These are phyloP conservation scores for Rhizopus delemar DNA, from an alignment of 371 early-diverging fungal species.

Conservation along the genomic window DNA sequence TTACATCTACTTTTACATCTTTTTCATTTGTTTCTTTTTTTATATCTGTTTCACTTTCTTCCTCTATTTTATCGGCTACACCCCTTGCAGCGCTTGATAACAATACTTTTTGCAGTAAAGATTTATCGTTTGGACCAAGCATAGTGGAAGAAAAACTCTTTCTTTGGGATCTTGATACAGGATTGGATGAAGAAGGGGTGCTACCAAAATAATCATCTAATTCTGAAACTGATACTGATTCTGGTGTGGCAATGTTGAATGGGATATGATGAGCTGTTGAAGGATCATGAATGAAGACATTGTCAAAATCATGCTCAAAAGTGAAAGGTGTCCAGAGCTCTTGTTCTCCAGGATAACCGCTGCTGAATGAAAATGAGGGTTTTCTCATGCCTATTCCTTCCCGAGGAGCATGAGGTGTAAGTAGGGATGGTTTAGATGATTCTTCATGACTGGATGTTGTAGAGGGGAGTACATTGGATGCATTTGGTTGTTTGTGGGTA, in stretches of 20 bases:
- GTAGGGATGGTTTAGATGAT: not conserved
- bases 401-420: not conserved
- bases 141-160: conserved; percentile 27
- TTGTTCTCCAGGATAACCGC: conserved; percentile 34
- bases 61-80: conserved; percentile 24
- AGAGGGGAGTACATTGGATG: not conserved
- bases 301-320: conserved; percentile 53
- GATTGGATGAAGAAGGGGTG: conserved; percentile 4
- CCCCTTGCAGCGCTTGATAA: conserved; percentile 34
- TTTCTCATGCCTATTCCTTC: conserved; percentile 15
- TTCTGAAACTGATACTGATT: conserved; percentile 50
- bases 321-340: conserved; percentile 49
- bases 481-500: not conserved
- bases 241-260: conserved; percentile 48
- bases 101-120: conserved; percentile 41
- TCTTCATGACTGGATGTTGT: too few relatives aligned
- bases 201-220: conserved; percentile 46
- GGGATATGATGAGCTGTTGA: conserved; percentile 27
- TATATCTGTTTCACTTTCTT: not conserved
- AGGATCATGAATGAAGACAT: conserved; percentile 37
- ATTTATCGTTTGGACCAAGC: conserved; percentile 29
- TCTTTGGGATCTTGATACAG: conserved; percentile 9
- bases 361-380: conserved; percentile 28
- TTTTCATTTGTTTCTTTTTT: not conserved
- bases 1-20: not conserved